These are phyloP conservation scores for Rhododendron ovatum DNA, from an alignment of 148 eudicot species.

Conservation along the genomic window DNA sequence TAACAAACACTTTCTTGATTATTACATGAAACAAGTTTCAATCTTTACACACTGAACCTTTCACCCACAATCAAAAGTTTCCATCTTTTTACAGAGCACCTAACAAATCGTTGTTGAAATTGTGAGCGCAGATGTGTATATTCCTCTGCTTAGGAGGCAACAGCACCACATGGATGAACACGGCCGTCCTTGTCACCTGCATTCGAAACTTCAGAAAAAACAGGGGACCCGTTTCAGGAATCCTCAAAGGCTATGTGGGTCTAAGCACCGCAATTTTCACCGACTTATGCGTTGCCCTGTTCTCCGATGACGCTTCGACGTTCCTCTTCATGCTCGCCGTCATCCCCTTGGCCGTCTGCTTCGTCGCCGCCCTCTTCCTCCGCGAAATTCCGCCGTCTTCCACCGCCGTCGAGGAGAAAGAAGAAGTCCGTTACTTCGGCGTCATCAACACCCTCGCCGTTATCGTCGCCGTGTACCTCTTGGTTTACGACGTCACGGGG, in stretches of 20 bases:
- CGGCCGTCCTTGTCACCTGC: slow-evolving; percentile 64
- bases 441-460: slow-evolving; percentile 59
- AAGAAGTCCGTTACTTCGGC: slow-evolving; percentile 47
- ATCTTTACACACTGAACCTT: no score
- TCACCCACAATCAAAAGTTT: neutral
- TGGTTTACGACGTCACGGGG: slow-evolving; percentile 52
- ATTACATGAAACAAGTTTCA: no score
- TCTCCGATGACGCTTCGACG: slow-evolving; percentile 37
- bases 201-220: slow-evolving; percentile 55
- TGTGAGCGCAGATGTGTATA: slow-evolving; percentile 57
- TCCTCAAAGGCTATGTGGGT: slow-evolving; percentile 72
- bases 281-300: slow-evolving; percentile 53
- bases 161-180: slow-evolving; percentile 74
- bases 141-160: slow-evolving; percentile 71
- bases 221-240: slow-evolving; percentile 66
- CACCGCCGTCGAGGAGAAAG: slow-evolving; percentile 29
- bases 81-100: neutral
- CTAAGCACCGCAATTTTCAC: slow-evolving; percentile 73
- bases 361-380: slow-evolving; percentile 49
- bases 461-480: slow-evolving; percentile 54
- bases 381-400: slow-evolving; percentile 44
- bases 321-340: slow-evolving; percentile 57
- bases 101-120: neutral
- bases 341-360: slow-evolving; percentile 46
- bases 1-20: no score